A percentile compares a stretch with the other conserved stretches of the same genome.
Evolutionary conservation across 345 rosid genomes (phyloP).

Genomic region (Bruguiera parviflora): DNA sequence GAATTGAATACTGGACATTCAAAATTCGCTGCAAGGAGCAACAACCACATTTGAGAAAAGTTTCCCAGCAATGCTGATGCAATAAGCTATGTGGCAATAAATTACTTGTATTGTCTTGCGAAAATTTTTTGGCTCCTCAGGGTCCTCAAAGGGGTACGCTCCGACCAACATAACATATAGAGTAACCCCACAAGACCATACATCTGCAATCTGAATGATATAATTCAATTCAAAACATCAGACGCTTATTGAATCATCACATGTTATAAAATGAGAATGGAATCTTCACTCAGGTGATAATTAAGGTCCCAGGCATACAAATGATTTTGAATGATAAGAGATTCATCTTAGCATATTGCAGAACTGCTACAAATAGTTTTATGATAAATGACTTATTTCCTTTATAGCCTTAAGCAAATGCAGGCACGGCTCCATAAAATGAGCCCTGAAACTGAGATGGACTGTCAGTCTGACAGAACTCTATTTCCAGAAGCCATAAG

Average conservation of each 20-base stretch:
- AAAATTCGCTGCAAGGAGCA: slow-evolving; percentile 68
- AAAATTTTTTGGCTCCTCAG: slow-evolving; percentile 94
- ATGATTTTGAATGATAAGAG: too few species aligned
- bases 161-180: slow-evolving; percentile 96
- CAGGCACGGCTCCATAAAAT: too few species aligned
- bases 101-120: slow-evolving; percentile 84
- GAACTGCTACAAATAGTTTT: too few species aligned
- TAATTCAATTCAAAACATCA: slow-evolving; percentile 5
- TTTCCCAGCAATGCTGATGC: not conserved
- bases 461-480: too few species aligned
- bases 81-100: slow-evolving; percentile 5
- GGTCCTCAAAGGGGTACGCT: slow-evolving; percentile 98
- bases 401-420: too few species aligned
- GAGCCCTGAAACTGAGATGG: too few species aligned
- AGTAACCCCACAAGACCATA: slow-evolving; percentile 99
- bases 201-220: slow-evolving; percentile 80
- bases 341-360: too few species aligned
- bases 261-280: not conserved
- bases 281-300: not conserved
- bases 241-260: not conserved
- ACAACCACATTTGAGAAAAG: slow-evolving; percentile 10
- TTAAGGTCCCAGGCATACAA: not conserved
- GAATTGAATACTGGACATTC: slow-evolving; percentile 94
- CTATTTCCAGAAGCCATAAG: too few species aligned
- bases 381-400: too few species aligned